These are phyloP conservation scores for Urtica urens DNA, from an alignment of 306 rosid species.

Conservation along the genomic window DNA sequence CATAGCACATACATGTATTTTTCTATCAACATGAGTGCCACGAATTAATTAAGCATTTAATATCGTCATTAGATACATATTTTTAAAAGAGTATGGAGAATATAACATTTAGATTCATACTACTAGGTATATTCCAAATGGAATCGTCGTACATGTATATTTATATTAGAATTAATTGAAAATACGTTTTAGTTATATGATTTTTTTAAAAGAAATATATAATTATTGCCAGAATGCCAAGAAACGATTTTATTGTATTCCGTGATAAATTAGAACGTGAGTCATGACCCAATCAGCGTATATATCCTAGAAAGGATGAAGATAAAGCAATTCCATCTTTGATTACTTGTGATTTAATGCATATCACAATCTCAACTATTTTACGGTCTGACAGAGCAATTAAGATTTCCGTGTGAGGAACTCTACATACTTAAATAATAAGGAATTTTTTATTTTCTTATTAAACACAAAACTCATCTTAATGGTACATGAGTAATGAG, in stretches of 20 bases:
- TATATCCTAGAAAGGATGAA: not conserved
- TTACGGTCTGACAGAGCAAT: not conserved
- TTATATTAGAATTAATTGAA: not conserved
- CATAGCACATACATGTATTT: too few relatives aligned
- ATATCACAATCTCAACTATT: not conserved
- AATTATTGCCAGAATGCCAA: not conserved
- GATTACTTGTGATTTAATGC: not conserved
- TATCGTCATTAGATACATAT: too few relatives aligned
- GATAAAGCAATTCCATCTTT: not conserved
- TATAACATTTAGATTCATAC: too few relatives aligned
- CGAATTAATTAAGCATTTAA: too few relatives aligned
- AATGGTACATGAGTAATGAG: too few relatives aligned
- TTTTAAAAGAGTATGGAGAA: too few relatives aligned
- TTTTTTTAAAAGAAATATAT: not conserved
- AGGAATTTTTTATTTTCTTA: too few relatives aligned
- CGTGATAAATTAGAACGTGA: not conserved
- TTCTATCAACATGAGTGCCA: too few relatives aligned
- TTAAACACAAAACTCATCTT: too few relatives aligned
- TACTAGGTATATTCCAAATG: too few relatives aligned
- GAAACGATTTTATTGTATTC: not conserved
- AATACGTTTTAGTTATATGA: not conserved
- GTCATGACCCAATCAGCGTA: not conserved
- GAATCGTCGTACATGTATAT: too few relatives aligned
- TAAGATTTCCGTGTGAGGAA: not conserved
- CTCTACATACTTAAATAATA: too few relatives aligned